These are phyloP conservation scores for Cardamine chenopodiifolia DNA, from an alignment of 345 rosid genomes.

Conservation along the genomic window DNA sequence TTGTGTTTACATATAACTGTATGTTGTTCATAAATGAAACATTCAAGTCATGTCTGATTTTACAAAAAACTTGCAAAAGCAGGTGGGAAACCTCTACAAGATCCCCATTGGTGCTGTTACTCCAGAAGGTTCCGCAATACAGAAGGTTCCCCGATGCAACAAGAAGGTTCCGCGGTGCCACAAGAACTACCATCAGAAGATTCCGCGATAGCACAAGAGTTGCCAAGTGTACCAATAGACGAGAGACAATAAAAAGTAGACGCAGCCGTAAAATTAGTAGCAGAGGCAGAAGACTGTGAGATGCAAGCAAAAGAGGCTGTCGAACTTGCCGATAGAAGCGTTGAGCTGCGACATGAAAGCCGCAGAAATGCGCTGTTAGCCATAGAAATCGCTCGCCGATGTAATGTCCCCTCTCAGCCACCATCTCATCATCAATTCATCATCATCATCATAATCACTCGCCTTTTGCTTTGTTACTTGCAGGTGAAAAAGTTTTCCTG, in stretches of 20 bases:
- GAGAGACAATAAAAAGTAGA: background rate
- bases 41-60: background rate
- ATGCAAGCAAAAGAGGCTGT: slow-evolving; percentile 19
- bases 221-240: background rate
- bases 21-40: background rate
- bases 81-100: slow-evolving; percentile 61
- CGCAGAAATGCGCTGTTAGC: background rate
- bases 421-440: background rate
- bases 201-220: background rate
- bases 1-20: background rate
- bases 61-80: slow-evolving; percentile 23
- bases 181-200: background rate
- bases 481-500: slow-evolving; percentile 1
- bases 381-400: background rate
- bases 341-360: slow-evolving; percentile 44
- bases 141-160: slow-evolving; percentile 45
- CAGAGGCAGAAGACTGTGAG: slow-evolving; percentile 59
- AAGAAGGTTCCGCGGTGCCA: too few relatives aligned
- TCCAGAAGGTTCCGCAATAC: slow-evolving; percentile 32
- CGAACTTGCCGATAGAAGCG: slow-evolving; percentile 49
- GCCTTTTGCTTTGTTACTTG: slow-evolving; percentile 19
- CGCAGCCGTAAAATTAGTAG: background rate
- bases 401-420: slow-evolving; percentile 13
- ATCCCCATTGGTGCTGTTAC: slow-evolving; percentile 26
- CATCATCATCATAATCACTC: slow-evolving; percentile 6